Evolutionary conservation across 2,329 filamentous ascomycete genomes (phyloP).

Genomic region (Waltergamsia citrina): DNA sequence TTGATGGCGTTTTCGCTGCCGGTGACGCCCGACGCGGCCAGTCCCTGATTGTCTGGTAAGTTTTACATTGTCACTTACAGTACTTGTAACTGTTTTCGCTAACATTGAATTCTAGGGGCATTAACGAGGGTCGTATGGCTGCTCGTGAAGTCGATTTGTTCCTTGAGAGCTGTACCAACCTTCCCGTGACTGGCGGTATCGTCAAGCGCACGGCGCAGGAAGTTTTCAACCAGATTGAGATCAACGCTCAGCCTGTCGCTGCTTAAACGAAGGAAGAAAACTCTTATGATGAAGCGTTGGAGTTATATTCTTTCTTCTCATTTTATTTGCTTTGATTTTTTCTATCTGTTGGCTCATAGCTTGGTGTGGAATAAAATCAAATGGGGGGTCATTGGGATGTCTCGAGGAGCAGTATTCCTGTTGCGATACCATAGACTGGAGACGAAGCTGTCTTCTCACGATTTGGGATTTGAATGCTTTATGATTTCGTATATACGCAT

Average conservation of each 20-base stretch:
- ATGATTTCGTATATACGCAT: neutral
- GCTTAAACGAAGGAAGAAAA: neutral
- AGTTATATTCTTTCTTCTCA: neutral
- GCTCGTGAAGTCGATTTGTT: conserved; percentile 87
- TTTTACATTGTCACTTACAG: conserved; percentile 9
- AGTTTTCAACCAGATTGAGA: conserved; percentile 34
- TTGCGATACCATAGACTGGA: conserved; percentile 1
- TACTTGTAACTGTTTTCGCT: conserved; percentile 3
- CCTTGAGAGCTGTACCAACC: conserved; percentile 67
- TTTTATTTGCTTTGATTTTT: neutral
- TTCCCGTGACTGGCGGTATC: conserved; percentile 90
- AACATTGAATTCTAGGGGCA: conserved; percentile 53
- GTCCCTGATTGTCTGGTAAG: conserved; percentile 90
- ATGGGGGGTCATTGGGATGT: too few relatives aligned
- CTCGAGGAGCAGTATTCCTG: too few relatives aligned
- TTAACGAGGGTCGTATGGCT: conserved; percentile 91
- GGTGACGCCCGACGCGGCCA: conserved; percentile 93
- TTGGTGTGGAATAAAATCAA: neutral
- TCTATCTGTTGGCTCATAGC: neutral
- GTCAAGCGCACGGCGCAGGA: conserved; percentile 74
- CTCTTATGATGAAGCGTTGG: neutral
- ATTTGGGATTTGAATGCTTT: neutral
- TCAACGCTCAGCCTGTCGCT: neutral
- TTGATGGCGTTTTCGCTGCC: conserved; percentile 83
- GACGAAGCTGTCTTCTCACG: neutral